Percentiles rank a stretch among this genome's conserved stretches.
phyloP scores from a whole-genome alignment of 2,329 filamentous ascomycete genomes.

The Aureobasidium melanogenum region DNA sequence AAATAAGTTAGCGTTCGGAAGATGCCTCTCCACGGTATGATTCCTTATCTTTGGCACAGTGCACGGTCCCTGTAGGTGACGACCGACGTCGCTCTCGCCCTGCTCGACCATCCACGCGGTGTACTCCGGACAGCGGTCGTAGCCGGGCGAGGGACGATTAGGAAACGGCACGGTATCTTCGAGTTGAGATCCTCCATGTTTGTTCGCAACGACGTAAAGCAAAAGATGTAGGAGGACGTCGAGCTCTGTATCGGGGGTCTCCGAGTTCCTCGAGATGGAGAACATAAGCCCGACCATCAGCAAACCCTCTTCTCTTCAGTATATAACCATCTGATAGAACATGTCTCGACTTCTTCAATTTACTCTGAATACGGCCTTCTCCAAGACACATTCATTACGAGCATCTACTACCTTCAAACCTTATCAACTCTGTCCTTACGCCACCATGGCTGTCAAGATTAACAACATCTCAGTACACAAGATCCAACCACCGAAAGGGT shows the following conservation, averaged over 20 bases:
- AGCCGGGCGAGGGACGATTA: neutral
- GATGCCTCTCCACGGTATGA: neutral
- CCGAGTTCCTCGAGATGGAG: neutral
- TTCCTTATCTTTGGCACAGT: neutral
- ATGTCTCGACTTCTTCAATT: neutral
- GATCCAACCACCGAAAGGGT: slow-evolving; percentile 16
- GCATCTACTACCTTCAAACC: neutral
- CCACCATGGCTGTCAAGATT: slow-evolving; percentile 12
- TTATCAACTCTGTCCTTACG: neutral
- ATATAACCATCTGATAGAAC: neutral
- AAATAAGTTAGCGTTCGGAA: neutral
- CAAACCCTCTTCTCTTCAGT: neutral
- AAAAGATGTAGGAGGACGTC: neutral
- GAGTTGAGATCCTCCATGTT: neutral
- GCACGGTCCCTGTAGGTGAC: neutral
- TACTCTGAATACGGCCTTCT: neutral
- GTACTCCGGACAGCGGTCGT: neutral
- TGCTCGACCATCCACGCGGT: neutral
- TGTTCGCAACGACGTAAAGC: neutral
- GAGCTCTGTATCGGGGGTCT: neutral
- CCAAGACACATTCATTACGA: neutral
- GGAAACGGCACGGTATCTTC: neutral
- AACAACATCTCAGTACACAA: slow-evolving; percentile 21
- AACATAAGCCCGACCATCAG: neutral
- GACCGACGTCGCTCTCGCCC: neutral